Evolutionary conservation across 1,284 basidiomycete genomes (phyloP).

Genomic region (Mycosarcoma maydis): DNA sequence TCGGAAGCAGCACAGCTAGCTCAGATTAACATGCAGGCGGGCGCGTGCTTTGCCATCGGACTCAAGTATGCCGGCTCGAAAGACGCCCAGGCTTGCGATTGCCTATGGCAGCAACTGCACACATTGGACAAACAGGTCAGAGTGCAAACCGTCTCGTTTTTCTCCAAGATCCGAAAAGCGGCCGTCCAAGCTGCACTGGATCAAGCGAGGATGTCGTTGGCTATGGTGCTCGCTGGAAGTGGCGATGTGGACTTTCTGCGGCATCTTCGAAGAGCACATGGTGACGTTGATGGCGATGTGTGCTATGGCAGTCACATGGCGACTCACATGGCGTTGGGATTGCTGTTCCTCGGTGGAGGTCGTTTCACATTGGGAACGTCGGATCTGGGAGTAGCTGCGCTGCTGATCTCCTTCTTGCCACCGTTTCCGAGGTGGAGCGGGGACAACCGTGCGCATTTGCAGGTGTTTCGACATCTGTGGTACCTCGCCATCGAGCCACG

Average conservation of each 20-base stretch:
- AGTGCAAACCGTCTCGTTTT: slow-evolving; percentile 58
- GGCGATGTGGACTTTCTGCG: slow-evolving; percentile 90
- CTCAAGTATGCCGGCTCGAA: slow-evolving; percentile 85
- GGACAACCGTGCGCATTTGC: slow-evolving; percentile 90
- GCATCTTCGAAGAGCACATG: slow-evolving; percentile 87
- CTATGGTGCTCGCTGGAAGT: slow-evolving; percentile 94
- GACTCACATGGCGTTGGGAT: slow-evolving; percentile 87
- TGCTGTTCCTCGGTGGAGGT: slow-evolving; percentile 93
- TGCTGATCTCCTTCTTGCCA: slow-evolving; percentile 85
- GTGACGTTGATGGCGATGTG: slow-evolving; percentile 74
- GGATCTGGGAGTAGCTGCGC: slow-evolving; percentile 86
- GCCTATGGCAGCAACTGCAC: slow-evolving; percentile 83
- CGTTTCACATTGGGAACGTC: slow-evolving; percentile 91
- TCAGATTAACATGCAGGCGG: slow-evolving; percentile 70
- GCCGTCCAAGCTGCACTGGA: slow-evolving; percentile 89
- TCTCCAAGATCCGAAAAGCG: slow-evolving; percentile 70
- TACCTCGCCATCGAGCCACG: slow-evolving; percentile 92
- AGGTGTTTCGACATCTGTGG: slow-evolving; percentile 95
- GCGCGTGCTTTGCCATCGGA: slow-evolving; percentile 88
- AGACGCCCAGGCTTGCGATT: slow-evolving; percentile 76
- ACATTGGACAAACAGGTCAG: slow-evolving; percentile 72
- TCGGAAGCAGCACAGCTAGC: slow-evolving; percentile 52
- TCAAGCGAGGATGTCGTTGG: slow-evolving; percentile 82
- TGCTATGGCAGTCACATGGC: slow-evolving; percentile 89
- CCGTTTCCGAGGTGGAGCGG: slow-evolving; percentile 74